Evolutionary conservation across 306 rosid species (phyloP), one percentile per base, ranked within the genome.

Genomic region (Elaeagnus macrophylla): DNA sequence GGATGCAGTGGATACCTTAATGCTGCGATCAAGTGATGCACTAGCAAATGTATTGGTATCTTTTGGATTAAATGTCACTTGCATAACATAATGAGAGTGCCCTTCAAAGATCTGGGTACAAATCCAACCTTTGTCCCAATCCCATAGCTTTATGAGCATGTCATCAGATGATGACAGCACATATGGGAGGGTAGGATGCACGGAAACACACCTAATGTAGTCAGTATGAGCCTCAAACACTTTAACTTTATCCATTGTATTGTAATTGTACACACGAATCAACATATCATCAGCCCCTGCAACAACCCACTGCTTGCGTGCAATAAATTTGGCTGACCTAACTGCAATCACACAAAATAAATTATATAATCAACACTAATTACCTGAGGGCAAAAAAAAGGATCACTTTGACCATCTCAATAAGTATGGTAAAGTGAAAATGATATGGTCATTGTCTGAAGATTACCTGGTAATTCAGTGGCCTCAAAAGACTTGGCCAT

Each of bases 111-210:
- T 87, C 74, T 91, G 99, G 73, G 96, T 87, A 59, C 99, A 91
- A 65, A 72, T 59, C 99, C 99, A 91, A 73, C 99, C 96, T 75
- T 91, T 91, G 56, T 91, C 99, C 99, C 99, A 91, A 82, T 91
- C 99, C 99, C 99, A 91, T 20, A 91, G 96, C 82, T 91, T 91
- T 67, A 91, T 87, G 71, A 91, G 99, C 99, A 91, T 91, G 75
- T 91, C 99, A 74, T 91, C 99, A 61, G 99, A 91, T 16, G 99
- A 93, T 51, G 99, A 93, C 61, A 93, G 79, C 72, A 93, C 99
- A 52, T 80, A 93, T 7, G 99, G 95, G 64, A 93, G 99, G 48
- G 83, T 84, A 65, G 99, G 99, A 77, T 93, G 99, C 56, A 93
- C 99, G 48, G 99, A 85, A 70, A 93, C 99, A 68, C 99, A 87